Evolutionary conservation across 2,329 filamentous ascomycete genomes (phyloP).

Genomic region (Aspergillus persii): DNA sequence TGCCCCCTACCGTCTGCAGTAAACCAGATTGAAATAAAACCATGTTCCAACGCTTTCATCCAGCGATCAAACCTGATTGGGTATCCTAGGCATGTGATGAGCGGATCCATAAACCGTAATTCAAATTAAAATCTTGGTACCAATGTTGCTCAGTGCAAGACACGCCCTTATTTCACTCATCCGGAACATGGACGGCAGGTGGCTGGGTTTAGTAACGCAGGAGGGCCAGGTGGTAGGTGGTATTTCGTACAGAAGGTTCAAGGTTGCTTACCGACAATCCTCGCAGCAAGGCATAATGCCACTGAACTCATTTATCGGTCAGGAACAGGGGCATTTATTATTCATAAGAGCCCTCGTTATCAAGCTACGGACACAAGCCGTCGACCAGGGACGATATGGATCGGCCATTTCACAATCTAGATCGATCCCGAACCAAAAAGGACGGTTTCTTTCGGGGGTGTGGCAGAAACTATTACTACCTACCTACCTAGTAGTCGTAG

Average conservation of each 20-base stretch:
- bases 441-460: slow-evolving; percentile 9
- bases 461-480: not conserved
- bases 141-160: not conserved
- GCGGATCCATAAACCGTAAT: not conserved
- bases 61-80: not conserved
- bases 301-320: not conserved
- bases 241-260: not conserved
- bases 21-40: not conserved
- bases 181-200: not conserved
- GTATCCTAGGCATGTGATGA: not conserved
- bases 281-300: not conserved
- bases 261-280: no score
- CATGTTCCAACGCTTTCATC: not conserved
- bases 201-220: not conserved
- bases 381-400: not conserved
- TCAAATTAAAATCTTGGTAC: slow-evolving; percentile 1
- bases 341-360: not conserved
- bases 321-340: not conserved
- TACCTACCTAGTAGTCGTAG: not conserved
- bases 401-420: not conserved
- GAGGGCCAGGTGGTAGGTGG: not conserved
- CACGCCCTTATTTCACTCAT: not conserved
- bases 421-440: slow-evolving; percentile 3
- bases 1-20: no score
- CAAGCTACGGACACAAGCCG: not conserved